Base-by-base conservation (phyloP, 2,329 filamentous ascomycete genomes). In the Lomentospora prolificans region DNA sequence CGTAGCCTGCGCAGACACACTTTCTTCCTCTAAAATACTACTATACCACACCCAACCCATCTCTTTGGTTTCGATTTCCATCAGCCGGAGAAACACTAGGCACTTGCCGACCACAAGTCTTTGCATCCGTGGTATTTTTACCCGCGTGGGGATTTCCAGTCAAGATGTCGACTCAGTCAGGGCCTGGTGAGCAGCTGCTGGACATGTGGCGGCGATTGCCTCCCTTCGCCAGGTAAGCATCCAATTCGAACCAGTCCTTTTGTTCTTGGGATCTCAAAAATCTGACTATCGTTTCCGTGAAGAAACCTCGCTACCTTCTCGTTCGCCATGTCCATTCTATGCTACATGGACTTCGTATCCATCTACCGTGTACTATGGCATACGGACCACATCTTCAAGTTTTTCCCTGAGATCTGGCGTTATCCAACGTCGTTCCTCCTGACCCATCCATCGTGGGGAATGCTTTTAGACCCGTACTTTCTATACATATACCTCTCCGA, bases 401-500 rank as follows among this genome's bases (percentile, higher is more conserved):
- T 72, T 30, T 71, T 67, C 39, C 75, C 72, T 22, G 69, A 77
- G 59, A 64, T 75, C 58, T 75, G 73, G 70, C 73, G 72, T 39
- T 59, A 69, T 39, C 65, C 67, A 56, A 72, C 74, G 44, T 68
- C 67, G 51, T 77, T 75, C 60, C 61, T 76, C 25, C 58, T 76
- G 58, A 71, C 73, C 6, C 64, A 66, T 7, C 62, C 67, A 2
- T 59, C 67, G 6, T 60, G 77, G 50, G 64, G 72, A 48, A 76
- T 90, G 61, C 67, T 92, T 36, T 77, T 90, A 69, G 87, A 92
- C 67, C 82, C 87, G 52, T 91, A 89, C 70, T 85, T 76, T 55
- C 63, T 94, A 61, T 96, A 86, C 73, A 85, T 80, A 60, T 95
- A 94, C 72, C 74, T 86, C 63, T 86, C 81, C 66, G 80, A 84